A percentile compares a stretch with the other conserved stretches of the same genome.
Conservation (phyloP, 805 yeast species). For the Wickerhamiella qilinensis region DNA sequence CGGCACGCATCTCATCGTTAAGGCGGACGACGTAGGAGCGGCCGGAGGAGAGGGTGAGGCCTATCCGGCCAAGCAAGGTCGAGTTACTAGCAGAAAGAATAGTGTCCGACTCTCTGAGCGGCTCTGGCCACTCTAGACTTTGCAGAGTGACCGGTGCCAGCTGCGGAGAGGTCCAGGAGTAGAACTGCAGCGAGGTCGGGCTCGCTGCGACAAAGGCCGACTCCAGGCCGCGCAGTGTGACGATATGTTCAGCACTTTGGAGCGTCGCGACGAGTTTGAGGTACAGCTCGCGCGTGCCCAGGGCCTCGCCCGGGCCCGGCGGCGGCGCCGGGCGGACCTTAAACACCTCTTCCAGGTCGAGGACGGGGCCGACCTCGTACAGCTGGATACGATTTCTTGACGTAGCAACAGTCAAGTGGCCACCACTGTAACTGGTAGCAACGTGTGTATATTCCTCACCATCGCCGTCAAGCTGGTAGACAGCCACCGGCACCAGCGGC, state of each 20-base stretch:
- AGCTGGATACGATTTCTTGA: not conserved
- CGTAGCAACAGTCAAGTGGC: conserved; percentile 1
- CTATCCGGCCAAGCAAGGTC: conserved; percentile 2
- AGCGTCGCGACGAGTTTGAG: conserved; percentile 16
- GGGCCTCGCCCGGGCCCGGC: conserved; percentile 27
- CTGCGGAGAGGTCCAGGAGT: conserved; percentile 8
- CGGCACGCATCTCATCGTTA: not conserved
- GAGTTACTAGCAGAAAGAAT: conserved; percentile 1
- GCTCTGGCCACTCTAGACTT: not conserved
- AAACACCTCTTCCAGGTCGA: conserved; percentile 11
- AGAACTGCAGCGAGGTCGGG: conserved; percentile 11
- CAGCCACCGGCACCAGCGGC: conserved; percentile 14
- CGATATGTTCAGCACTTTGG: conserved; percentile 19
- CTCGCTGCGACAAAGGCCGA: conserved; percentile 13
- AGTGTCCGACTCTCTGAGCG: not conserved
- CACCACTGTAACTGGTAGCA: conserved; percentile 1
- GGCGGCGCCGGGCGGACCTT: conserved; percentile 5
- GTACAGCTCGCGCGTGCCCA: conserved; percentile 22
- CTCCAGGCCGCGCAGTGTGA: conserved; percentile 14
- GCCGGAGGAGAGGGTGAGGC: conserved; percentile 1
- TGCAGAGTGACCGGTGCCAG: not conserved
- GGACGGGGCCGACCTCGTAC: conserved; percentile 1
- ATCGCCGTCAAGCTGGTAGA: conserved; percentile 4
- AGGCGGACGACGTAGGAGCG: conserved; percentile 2
- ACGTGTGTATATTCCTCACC: not conserved